A percentile compares a stretch with the other conserved stretches of the same genome.
phyloP scores from a whole-genome alignment of 2,329 filamentous ascomycete genomes.

The Cytospora leucostoma region DNA sequence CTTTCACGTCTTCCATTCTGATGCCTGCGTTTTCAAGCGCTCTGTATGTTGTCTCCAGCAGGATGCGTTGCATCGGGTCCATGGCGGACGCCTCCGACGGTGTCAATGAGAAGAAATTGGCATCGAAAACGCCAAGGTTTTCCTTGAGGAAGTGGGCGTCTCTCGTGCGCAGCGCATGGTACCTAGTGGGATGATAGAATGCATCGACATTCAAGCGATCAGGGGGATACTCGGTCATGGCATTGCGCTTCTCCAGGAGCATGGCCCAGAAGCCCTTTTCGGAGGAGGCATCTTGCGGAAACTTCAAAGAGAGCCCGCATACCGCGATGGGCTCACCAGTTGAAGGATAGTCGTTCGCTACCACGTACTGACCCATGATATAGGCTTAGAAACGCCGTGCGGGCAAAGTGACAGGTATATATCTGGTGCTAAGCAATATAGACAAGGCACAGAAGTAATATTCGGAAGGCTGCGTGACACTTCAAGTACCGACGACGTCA shows the following conservation, averaged over 20 bases:
- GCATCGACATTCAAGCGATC: conserved; percentile 68
- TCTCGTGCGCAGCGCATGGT: conserved; percentile 35
- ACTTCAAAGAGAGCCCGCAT: conserved; percentile 41
- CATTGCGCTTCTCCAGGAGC: conserved; percentile 35
- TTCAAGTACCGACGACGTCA: no score
- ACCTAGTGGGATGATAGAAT: conserved; percentile 67
- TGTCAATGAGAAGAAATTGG: conserved; percentile 43
- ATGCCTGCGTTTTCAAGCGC: conserved; percentile 43
- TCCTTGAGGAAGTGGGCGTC: conserved; percentile 39
- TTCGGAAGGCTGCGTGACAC: no score
- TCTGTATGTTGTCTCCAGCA: conserved; percentile 38
- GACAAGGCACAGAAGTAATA: no score
- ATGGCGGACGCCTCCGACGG: conserved; percentile 38
- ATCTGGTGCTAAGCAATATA: no score
- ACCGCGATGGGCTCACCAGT: conserved; percentile 34
- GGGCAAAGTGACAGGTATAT: no score
- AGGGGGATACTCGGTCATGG: conserved; percentile 40
- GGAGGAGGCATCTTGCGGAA: conserved; percentile 39
- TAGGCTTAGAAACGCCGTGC: no score
- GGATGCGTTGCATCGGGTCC: conserved; percentile 42
- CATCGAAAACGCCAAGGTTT: conserved; percentile 40
- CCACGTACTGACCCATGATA: no score
- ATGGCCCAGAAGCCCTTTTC: conserved; percentile 38
- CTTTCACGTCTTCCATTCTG: conserved; percentile 33
- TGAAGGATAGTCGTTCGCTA: no score